A percentile compares a stretch with the other conserved stretches of the same genome.
Evolutionary conservation across 371 early-diverging fungal genomes (phyloP).

Genomic region (Mortierella sp.): DNA sequence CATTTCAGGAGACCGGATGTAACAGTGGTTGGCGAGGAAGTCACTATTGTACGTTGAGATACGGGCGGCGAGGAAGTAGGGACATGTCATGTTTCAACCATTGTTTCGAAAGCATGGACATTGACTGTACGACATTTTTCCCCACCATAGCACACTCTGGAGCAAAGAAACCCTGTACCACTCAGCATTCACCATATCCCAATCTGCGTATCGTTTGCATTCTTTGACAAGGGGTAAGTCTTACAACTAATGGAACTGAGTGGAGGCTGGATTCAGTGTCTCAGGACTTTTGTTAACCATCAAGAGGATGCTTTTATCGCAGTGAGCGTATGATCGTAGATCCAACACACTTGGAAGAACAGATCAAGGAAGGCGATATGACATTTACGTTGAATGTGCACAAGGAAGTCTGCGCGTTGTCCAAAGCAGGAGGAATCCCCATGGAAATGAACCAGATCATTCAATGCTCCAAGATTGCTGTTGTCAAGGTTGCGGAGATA

Average conservation of each 20-base stretch:
- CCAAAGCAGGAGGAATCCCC: slow-evolving; percentile 92
- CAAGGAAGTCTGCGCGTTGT: slow-evolving; percentile 89
- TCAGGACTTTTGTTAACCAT: neutral
- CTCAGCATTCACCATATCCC: slow-evolving; percentile 95
- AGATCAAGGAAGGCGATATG: slow-evolving; percentile 81
- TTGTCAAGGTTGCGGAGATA: slow-evolving; percentile 77
- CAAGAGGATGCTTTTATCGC: neutral
- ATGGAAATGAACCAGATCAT: slow-evolving; percentile 75
- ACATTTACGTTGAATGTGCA: slow-evolving; percentile 91
- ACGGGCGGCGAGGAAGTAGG: neutral
- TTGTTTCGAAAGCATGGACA: neutral
- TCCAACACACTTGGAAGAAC: slow-evolving; percentile 87
- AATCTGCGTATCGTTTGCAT: slow-evolving; percentile 90
- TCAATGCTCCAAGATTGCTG: slow-evolving; percentile 80
- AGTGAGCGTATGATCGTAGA: slow-evolving; percentile 86
- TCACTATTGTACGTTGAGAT: slow-evolving; percentile 78
- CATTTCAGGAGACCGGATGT: slow-evolving; percentile 96
- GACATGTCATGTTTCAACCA: too few relatives aligned
- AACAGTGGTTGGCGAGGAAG: slow-evolving; percentile 89
- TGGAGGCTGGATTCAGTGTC: neutral
- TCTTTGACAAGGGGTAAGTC: slow-evolving; percentile 85
- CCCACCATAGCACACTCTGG: slow-evolving; percentile 74
- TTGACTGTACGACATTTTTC: neutral
- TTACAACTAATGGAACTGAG: too few relatives aligned
- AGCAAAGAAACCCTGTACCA: slow-evolving; percentile 92